Percentiles rank a stretch among this genome's conserved stretches.
These are phyloP conservation scores for Trichosanthes cucumerina DNA, from an alignment of 306 rosid genomes.

Conservation along the genomic window DNA sequence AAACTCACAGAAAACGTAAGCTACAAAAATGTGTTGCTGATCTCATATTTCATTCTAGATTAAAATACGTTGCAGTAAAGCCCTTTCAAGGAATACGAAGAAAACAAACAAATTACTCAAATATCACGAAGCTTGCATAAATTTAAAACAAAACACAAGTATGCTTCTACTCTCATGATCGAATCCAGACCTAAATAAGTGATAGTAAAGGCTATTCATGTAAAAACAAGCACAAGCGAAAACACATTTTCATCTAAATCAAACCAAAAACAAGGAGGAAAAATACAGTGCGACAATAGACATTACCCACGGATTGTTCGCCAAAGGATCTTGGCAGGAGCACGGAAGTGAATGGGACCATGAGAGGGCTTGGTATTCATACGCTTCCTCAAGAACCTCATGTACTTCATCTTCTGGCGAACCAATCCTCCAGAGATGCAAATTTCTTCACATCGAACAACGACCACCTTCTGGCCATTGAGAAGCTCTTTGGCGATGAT, in stretches of 20 bases:
- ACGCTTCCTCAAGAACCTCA: slow-evolving; percentile 65
- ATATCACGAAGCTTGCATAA: neutral
- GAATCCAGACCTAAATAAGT: neutral
- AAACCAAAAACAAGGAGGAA: neutral
- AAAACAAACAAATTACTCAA: neutral
- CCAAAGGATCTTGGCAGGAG: slow-evolving; percentile 73
- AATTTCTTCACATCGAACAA: slow-evolving; percentile 63
- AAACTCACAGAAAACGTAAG: neutral
- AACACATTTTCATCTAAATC: neutral
- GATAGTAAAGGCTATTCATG: neutral
- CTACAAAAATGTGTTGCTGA: neutral
- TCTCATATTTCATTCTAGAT: neutral
- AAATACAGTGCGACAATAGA: neutral
- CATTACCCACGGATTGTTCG: slow-evolving; percentile 70
- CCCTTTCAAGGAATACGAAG: neutral
- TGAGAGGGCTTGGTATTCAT: slow-evolving; percentile 81
- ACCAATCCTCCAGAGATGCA: slow-evolving; percentile 61
- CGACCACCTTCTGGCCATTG: slow-evolving; percentile 57
- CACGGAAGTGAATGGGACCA: slow-evolving; percentile 69
- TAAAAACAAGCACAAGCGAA: neutral
- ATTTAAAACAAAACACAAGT: neutral
- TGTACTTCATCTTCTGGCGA: slow-evolving; percentile 70
- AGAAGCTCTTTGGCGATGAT: slow-evolving; percentile 63
- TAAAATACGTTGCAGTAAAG: neutral
- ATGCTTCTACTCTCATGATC: neutral